Conservation (phyloP, 345 rosid genomes). For the Acer campestre region DNA sequence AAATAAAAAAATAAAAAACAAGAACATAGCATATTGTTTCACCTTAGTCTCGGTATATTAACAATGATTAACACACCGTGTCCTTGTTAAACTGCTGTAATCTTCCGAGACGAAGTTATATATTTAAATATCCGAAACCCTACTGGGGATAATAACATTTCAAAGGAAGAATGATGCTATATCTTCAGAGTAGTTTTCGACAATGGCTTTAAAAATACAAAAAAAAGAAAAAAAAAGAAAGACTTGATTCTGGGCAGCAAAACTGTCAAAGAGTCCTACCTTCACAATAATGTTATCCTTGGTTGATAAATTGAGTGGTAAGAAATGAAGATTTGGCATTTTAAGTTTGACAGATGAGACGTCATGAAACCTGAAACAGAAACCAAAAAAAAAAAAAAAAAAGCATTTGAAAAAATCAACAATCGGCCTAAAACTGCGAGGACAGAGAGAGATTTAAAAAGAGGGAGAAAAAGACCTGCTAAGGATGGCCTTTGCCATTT, state of each 20-base stretch:
- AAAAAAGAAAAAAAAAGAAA: too few relatives aligned
- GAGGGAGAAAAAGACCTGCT: conserved; percentile 49
- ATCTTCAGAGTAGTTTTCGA: neutral
- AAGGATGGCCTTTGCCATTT: conserved; percentile 79
- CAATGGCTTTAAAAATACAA: neutral
- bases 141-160: neutral
- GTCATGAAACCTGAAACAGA: conserved; percentile 62
- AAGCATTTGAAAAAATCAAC: conserved; percentile 9
- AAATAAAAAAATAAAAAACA: too few relatives aligned
- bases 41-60: too few relatives aligned
- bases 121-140: neutral
- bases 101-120: too few relatives aligned
- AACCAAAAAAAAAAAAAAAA: neutral
- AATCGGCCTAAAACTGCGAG: neutral
- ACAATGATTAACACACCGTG: neutral
- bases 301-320: conserved; percentile 81
- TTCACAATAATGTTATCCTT: conserved; percentile 72
- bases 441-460: too few relatives aligned
- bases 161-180: neutral
- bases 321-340: conserved; percentile 93
- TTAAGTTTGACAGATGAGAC: conserved; percentile 67
- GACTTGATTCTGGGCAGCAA: neutral
- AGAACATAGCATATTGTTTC: neutral
- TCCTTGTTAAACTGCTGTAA: neutral
- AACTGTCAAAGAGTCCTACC: conserved; percentile 39